Conservation (phyloP, 2,329 filamentous ascomycete genomes). For the Achaetomium macrosporum region DNA sequence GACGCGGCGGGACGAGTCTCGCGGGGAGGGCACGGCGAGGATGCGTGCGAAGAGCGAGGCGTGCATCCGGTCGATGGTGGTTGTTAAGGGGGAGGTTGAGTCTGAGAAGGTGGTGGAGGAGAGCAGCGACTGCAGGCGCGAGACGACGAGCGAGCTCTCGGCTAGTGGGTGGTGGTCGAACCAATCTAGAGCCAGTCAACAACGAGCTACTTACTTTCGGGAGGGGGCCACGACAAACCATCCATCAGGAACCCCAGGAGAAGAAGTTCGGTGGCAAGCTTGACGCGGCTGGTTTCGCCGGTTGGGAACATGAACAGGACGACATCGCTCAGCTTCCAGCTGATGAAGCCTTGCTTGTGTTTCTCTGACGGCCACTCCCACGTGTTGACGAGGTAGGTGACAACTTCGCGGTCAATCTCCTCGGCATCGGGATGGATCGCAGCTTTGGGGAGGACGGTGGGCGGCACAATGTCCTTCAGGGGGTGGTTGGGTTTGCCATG, state of each 20-base stretch:
- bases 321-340: not conserved
- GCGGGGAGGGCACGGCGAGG: not conserved
- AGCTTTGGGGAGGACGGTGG: not conserved
- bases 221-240: not conserved
- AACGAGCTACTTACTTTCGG: too few relatives aligned
- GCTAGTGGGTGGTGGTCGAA: not conserved
- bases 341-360: not conserved
- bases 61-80: not conserved
- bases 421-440: not conserved
- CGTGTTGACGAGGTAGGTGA: not conserved
- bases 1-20: not conserved
- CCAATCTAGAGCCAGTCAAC: too few relatives aligned
- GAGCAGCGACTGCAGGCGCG: not conserved
- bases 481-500: too few relatives aligned
- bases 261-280: not conserved
- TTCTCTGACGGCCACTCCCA: not conserved
- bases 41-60: not conserved
- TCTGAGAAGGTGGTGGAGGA: not conserved
- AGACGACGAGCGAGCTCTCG: not conserved
- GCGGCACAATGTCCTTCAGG: too few relatives aligned
- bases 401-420: not conserved
- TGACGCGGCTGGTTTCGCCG: not conserved
- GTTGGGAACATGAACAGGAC: not conserved
- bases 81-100: not conserved
- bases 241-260: not conserved